Base-by-base conservation (phyloP, 257 asterid species). In the Primulina tabacum region DNA sequence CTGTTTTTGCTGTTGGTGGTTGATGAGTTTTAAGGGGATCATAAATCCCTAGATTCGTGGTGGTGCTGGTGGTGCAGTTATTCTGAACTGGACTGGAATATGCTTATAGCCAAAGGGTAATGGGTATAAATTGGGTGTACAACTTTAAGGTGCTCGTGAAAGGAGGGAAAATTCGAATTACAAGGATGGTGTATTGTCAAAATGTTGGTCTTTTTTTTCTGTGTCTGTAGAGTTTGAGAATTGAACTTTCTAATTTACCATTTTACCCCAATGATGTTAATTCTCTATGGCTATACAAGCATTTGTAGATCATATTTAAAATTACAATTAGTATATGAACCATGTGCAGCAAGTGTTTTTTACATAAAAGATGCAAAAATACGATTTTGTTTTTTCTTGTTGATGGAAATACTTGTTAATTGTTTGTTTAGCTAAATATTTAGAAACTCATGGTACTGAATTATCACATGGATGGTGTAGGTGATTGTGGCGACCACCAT, bases 401-500 rank as follows among this genome's bases (percentile, higher is more conserved):
- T 47, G 57, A 29, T 2, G 38, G 33, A 68, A 68, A 28, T 65
- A 56, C 17, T 55, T 62, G 18, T 75, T 43, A 5, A 50, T 52
- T 47, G 63, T 32, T 61, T 64, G 34, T 74, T 79, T 67, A 8
- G 24, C 55, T 60, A 58, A 9, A 55, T 35, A 69, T 32, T 32
- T 32, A 32, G 34, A 32, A 32, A 32, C 30, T 32, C 34, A 4
- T 28, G 30, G 28, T 28, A 24, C 58, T 33, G 60, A 53, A 60
- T 24, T 60, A 14, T 67, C 38, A 60, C 62, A 59, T 77, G 74
- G 64, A 56, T 79, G 62, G 59, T 35, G 50, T 73, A 92, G 98
- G 85, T 77, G 69, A 71, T 79, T 47, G 89, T 86, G 82, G 84
- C 83, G 79, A 88, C 96, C 64, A 79, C 71, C 76, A 79, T 92